Evolutionary conservation across 768 basidiomycete genomes (phyloP), one percentile per base, ranked within the genome.

Genomic region (Psilocybe cyanescens): DNA sequence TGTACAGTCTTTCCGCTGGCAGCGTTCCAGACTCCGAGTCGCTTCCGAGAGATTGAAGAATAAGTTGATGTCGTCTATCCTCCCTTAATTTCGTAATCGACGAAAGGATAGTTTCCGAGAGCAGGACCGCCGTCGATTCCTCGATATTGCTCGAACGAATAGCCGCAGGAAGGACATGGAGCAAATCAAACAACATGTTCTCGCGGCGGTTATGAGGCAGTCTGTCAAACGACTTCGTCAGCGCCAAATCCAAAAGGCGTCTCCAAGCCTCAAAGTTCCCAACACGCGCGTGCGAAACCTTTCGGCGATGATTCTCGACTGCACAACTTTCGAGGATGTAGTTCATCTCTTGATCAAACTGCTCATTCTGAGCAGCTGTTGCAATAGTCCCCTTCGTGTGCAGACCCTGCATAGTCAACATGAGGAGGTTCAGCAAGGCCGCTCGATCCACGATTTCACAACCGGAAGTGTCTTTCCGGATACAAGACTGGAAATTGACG

Each of bases 61-160:
- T 78, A 30, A 87, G 68, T 63, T 94, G 89, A 59, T 90, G 84
- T 28, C 85, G 86, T 55, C 91, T 76, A 63, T 93, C 92, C 73
- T 94, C 92, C 6, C 95, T 85, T n/a, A 98, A 75, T 68, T 94
- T 95, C 12, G 95, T 95, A 62, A 95, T 89, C 4, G 88, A 83
- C 0, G 94, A 90, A 24, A 99, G 72, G 4, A 92, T 82, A 0
- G 87, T 85, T 68, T 97, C 95, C 1, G 94, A 91, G 7, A 99
- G 81, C 3, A 96, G 75, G n/a, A 95, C 82, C 9, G 92, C 83
- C 1, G 93, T 91, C 2, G 86, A 79, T 59, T 91, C 88, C 39
- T 89, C 83, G 19, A 90, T 77, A 58, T 87, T 88, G 9, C 80
- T 74, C 0, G 87, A 88, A 31, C 82, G 83, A 47, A 96, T 82